Base-by-base conservation (phyloP, 495 filamentous ascomycete genomes). In the Hyaloscypha hepaticicola region DNA sequence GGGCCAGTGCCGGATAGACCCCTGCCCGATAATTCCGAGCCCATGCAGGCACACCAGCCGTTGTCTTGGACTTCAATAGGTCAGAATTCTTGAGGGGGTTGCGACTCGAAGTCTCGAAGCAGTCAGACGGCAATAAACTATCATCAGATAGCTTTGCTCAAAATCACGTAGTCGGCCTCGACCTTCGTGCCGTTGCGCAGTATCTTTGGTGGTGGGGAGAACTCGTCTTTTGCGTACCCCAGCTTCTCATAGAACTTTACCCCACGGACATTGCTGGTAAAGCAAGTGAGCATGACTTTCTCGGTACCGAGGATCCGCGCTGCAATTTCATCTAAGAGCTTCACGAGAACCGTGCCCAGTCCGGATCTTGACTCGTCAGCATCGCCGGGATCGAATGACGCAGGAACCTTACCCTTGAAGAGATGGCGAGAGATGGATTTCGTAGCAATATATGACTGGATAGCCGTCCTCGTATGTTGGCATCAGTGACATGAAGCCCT, bases 281-380 rank as follows among this genome's bases (percentile, higher is more conserved):
- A 96, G 60, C 90, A 89, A 3, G 92, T 95, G 74, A 97, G 78
- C 93, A 97, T 96, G 25, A 86, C 78, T 75, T 93, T 94, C 65
- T 82, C 77, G 57, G 93, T 73, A 0, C 79, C 79, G 3, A 79
- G 77, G 7, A 82, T 76, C 53, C 77, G 79, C 2, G 57, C 48
- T 25, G 77, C 83, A 12, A 82, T 72, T 24, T 61, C 76, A 16
- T 74, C 74, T 49, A 80, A 74, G 41, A 78, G 76, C 49, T 67
- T 64, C 76, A 85, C 78, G 22, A 85, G 71, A 14, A 73, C 61
- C 3, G 66, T 73, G 22, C 75, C 80, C 1, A 85, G 66, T 25
- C 82, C 82, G 27, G 80, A 78, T 14, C 82, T 85, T 52, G 24
- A 56, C n/a, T 21, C 56, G 48, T 66, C 60, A 68, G 63, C 52